A percentile compares a stretch with the other conserved stretches of the same genome.
phyloP scores from a whole-genome alignment of 164 flowering plant species.

The Magnolia officinalis region DNA sequence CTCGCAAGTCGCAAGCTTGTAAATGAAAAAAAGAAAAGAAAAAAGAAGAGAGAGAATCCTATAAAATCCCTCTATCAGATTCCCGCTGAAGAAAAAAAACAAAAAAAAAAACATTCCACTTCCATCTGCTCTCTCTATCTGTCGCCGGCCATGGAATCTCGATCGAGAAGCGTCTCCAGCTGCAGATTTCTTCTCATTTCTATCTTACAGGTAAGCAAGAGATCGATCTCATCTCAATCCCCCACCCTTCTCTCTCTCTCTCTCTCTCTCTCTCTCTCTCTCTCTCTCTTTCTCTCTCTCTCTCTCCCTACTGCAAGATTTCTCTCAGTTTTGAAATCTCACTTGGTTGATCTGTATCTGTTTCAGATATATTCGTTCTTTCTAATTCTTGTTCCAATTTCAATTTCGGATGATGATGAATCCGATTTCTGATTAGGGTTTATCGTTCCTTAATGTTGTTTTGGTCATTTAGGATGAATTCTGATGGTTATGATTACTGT shows the following conservation, averaged over 20 bases:
- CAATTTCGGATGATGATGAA: background rate
- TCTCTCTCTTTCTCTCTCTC: background rate
- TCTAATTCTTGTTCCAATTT: background rate
- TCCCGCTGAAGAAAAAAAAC: background rate
- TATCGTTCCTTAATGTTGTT: background rate
- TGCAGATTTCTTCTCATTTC: conserved; percentile 4
- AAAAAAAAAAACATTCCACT: background rate
- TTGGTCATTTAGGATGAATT: background rate
- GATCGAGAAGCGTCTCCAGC: conserved; percentile 2
- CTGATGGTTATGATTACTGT: background rate
- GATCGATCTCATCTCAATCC: background rate
- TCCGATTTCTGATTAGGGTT: background rate
- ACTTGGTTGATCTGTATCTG: background rate
- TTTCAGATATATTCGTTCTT: background rate
- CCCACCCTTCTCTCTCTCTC: background rate
- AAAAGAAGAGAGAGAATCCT: too few relatives aligned
- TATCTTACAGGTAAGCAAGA: conserved; percentile 2
- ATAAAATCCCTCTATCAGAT: too few relatives aligned
- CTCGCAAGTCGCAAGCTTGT: too few relatives aligned
- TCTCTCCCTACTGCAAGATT: background rate
- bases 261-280: background rate
- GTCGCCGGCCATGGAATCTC: background rate
- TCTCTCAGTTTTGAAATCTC: background rate
- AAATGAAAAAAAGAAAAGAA: too few relatives aligned
- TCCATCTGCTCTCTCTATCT: background rate